Base-by-base conservation (phyloP, 2,329 filamentous ascomycete genomes). In the Aspergillus sojae region DNA sequence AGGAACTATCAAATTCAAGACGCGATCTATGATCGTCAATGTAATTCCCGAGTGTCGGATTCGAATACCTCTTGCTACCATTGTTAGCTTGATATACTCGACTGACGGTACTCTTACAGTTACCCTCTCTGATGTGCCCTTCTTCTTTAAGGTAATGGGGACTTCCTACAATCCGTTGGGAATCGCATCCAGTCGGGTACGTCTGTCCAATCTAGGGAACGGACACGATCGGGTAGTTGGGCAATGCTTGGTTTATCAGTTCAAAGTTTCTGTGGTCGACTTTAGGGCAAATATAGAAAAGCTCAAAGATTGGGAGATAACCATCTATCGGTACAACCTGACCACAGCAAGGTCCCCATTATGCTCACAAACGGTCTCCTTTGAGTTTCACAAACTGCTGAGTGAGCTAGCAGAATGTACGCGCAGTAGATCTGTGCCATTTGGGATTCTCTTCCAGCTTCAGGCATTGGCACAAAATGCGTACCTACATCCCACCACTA, bases 391-490 rank as follows among this genome's bases (percentile, higher is more conserved):
- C 0, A 11, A 21, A 14, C 53, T 63, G 4, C 28, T 66, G 12
- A 55, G 5, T 19, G 12, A n/a, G 4, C 59, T 69, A 7, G 65
- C 43, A 86, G 46, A 76, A 78, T 68, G 75, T 68, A 67, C 76
- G 19, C 57, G 68, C 1, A 73, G 74, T 53, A 60, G 74, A 28
- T 58, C 65, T 2, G 68, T 86, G 62, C 78, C 85, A 4, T 91
- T 88, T 65, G 72, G 78, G 0, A 68, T 88, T 0, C 77, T 86
- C 3, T 90, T 87, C 68, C 88, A 91, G 66, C 77, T 91, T 2
- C 84, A 90, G 57, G 83, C 83, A 11, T 77, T 93, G 9, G 86
- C 88, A 0, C 80, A 84, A 67, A 90, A 90, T 68, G 86, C 84
- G 14, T 87, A 85, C 61, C 80, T 93, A 1, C 79, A 85, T 23